Conservation (phyloP, 148 eudicot species). For the Simmondsia chinensis region DNA sequence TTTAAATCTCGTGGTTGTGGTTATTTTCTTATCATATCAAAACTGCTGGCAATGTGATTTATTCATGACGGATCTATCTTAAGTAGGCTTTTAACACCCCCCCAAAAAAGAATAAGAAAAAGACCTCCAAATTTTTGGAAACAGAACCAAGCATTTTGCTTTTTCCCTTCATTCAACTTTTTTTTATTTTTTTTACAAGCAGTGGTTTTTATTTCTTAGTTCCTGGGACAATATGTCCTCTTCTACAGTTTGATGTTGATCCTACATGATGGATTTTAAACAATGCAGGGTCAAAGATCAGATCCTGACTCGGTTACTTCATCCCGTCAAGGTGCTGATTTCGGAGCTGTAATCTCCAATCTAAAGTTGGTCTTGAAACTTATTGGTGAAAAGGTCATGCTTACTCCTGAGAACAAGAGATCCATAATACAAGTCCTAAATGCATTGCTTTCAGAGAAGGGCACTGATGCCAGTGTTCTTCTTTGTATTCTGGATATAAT, state of each 20-base stretch:
- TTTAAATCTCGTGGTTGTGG: too few relatives aligned
- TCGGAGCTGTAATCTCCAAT: slow-evolving; percentile 65
- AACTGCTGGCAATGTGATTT: too few relatives aligned
- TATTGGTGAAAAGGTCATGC: slow-evolving; percentile 85
- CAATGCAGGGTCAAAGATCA: slow-evolving; percentile 66
- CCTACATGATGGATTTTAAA: slow-evolving; percentile 3
- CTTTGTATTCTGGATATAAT: slow-evolving; percentile 83
- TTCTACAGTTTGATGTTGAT: neutral
- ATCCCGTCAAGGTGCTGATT: slow-evolving; percentile 89
- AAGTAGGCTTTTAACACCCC: too few relatives aligned
- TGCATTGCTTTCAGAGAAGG: slow-evolving; percentile 80
- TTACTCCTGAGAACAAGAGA: slow-evolving; percentile 72
- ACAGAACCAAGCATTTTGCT: too few relatives aligned
- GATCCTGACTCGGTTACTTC: slow-evolving; percentile 87
- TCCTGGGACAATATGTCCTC: too few relatives aligned
- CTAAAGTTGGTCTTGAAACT: slow-evolving; percentile 77
- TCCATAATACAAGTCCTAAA: slow-evolving; percentile 67
- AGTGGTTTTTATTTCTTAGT: too few relatives aligned
- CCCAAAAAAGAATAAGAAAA: too few relatives aligned
- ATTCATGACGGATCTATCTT: too few relatives aligned
- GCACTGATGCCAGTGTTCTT: slow-evolving; percentile 78
- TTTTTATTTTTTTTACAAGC: too few relatives aligned
- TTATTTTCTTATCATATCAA: too few relatives aligned
- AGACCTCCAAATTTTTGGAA: too few relatives aligned
- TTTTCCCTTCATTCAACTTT: too few relatives aligned